These are phyloP conservation scores for Eucalyptus fibrosa DNA, from an alignment of 345 rosid species.

Conservation along the genomic window DNA sequence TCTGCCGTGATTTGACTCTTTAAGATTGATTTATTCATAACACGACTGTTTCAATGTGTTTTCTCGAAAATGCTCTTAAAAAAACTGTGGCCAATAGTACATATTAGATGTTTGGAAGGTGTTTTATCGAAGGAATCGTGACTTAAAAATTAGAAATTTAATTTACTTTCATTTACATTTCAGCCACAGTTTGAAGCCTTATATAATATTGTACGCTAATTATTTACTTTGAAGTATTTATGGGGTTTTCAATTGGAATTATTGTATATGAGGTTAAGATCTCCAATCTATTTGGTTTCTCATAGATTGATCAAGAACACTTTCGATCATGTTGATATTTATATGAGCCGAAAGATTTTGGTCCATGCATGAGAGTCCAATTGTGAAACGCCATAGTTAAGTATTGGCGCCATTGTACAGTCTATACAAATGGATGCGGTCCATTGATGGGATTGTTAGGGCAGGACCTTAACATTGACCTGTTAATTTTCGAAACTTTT, in stretches of 20 bases:
- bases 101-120: background rate
- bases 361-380: background rate
- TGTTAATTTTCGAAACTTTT: background rate
- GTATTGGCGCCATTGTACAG: background rate
- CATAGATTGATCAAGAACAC: background rate
- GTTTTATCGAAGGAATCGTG: background rate
- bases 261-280: background rate
- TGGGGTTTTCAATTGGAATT: background rate
- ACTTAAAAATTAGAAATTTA: background rate
- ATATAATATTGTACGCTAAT: background rate
- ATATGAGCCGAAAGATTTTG: background rate
- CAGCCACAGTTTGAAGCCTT: background rate
- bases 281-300: background rate
- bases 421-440: background rate
- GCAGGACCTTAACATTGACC: background rate
- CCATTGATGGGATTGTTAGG: background rate
- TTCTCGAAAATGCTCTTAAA: background rate
- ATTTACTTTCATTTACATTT: background rate
- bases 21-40: background rate
- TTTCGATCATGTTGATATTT: background rate
- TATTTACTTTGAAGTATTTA: background rate
- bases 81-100: background rate
- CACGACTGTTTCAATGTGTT: background rate
- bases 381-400: background rate
- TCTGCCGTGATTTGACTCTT: background rate